phyloP scores from a whole-genome alignment of 257 asterid genomes.

The Ligustrum vulgare region DNA sequence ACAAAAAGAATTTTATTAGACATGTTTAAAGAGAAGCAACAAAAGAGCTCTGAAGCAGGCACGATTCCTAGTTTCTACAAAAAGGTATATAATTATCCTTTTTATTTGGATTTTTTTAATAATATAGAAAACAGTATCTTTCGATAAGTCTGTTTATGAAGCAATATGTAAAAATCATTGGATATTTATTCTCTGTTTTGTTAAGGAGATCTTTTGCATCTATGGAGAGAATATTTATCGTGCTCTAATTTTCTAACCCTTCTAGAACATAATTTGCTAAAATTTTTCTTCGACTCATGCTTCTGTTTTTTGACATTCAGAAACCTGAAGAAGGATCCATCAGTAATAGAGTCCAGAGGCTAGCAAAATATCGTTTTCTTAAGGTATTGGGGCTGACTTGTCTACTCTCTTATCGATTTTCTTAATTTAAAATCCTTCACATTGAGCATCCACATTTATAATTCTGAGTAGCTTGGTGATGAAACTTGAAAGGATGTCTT shows the following conservation, averaged over 20 bases:
- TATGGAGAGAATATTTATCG: not conserved
- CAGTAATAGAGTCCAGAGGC: conserved; percentile 94
- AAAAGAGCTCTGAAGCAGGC: conserved; percentile 89
- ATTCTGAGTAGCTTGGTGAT: conserved; percentile 2
- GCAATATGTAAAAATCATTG: not conserved
- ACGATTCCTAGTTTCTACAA: conserved; percentile 90
- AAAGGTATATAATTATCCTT: conserved; percentile 51
- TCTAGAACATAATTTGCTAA: not conserved
- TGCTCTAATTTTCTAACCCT: not conserved
- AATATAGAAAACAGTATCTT: not conserved
- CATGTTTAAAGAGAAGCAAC: conserved; percentile 94
- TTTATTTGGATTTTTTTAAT: not conserved
- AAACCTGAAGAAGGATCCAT: conserved; percentile 99
- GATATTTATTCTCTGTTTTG: not conserved
- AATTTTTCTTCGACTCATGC: not conserved
- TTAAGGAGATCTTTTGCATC: not conserved
- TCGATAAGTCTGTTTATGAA: not conserved
- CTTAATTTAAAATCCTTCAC: not conserved
- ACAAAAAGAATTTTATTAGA: conserved; percentile 91
- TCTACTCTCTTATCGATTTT: too few relatives aligned
- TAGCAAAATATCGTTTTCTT: conserved; percentile 90
- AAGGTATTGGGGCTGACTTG: conserved; percentile 51
- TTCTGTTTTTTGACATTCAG: conserved; percentile 39
- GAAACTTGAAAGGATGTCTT: not conserved
- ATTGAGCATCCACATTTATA: not conserved